These are phyloP conservation scores for Termitomyces titanicus DNA, from an alignment of 768 basidiomycete species.

Conservation along the genomic window DNA sequence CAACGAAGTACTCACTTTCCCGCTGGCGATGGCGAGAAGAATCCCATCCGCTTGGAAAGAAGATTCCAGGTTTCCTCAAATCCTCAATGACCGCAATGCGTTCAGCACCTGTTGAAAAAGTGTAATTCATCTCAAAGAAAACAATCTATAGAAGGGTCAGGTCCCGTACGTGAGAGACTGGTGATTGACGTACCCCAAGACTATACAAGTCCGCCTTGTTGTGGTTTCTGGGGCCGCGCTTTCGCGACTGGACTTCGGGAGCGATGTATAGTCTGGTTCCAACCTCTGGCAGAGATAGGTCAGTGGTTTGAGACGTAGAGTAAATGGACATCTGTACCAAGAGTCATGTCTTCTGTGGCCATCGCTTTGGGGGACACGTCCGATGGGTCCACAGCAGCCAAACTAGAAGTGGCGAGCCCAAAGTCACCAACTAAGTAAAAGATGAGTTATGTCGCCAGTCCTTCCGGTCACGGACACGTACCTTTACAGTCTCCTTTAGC, in stretches of 20 bases:
- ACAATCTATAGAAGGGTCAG: conserved; percentile 58
- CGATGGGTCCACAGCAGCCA: conserved; percentile 75
- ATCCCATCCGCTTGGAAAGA: conserved; percentile 80
- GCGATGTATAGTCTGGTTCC: conserved; percentile 92
- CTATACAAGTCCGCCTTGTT: conserved; percentile 94
- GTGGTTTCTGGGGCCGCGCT: conserved; percentile 68
- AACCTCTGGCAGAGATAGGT: conserved; percentile 50
- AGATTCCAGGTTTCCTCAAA: conserved; percentile 65
- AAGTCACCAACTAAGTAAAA: conserved; percentile 77
- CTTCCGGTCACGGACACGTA: conserved; percentile 14
- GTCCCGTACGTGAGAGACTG: not conserved
- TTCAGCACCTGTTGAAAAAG: conserved; percentile 78
- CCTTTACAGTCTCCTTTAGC: conserved; percentile 84
- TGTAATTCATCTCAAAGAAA: conserved; percentile 96
- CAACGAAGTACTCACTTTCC: conserved; percentile 48
- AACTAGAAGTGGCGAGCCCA: conserved; percentile 81
- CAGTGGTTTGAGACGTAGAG: not conserved
- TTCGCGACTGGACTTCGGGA: conserved; percentile 76
- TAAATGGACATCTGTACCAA: conserved; percentile 40
- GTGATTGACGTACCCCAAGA: conserved; percentile 61
- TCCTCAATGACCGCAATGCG: conserved; percentile 81
- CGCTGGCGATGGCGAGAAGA: conserved; percentile 53
- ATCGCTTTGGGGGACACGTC: conserved; percentile 49
- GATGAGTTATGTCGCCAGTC: not conserved
- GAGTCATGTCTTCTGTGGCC: conserved; percentile 66